Evolutionary conservation across 208 protist species (phyloP).

Genomic region (Crithidia fasciculata): DNA sequence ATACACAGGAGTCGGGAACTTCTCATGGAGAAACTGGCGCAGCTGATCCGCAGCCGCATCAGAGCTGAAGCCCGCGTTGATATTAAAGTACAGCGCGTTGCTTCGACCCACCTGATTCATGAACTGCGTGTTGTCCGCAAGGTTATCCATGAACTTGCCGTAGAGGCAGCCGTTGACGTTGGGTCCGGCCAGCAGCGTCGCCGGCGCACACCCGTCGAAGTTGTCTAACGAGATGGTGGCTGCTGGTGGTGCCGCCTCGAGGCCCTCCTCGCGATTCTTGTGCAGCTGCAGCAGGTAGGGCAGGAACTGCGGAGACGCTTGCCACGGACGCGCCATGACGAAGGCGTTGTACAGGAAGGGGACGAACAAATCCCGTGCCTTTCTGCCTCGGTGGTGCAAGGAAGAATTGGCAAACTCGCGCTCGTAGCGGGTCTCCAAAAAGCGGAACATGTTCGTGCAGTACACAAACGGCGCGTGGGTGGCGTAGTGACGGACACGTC

Average conservation of each 20-base stretch:
- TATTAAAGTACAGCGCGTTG: slow-evolving; percentile 43
- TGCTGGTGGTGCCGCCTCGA: neutral
- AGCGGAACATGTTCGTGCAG: slow-evolving; percentile 59
- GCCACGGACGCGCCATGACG: slow-evolving; percentile 62
- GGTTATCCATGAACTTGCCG: slow-evolving; percentile 31
- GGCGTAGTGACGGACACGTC: slow-evolving; percentile 41
- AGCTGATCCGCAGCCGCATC: slow-evolving; percentile 17
- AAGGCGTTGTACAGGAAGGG: slow-evolving; percentile 74
- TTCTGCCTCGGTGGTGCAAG: slow-evolving; percentile 34
- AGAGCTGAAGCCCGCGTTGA: slow-evolving; percentile 30
- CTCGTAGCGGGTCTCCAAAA: slow-evolving; percentile 43
- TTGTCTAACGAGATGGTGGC: slow-evolving; percentile 50
- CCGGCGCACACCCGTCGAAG: slow-evolving; percentile 52
- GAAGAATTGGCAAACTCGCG: slow-evolving; percentile 35
- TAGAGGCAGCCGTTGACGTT: slow-evolving; percentile 16
- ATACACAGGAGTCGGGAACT: slow-evolving; percentile 31
- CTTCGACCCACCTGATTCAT: neutral
- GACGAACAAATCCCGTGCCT: slow-evolving; percentile 37
- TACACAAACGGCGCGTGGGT: slow-evolving; percentile 70
- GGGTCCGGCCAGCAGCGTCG: slow-evolving; percentile 22
- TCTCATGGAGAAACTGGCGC: slow-evolving; percentile 19
- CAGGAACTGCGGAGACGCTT: slow-evolving; percentile 49
- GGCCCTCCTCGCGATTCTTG: neutral
- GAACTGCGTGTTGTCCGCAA: slow-evolving; percentile 7
- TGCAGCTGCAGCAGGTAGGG: slow-evolving; percentile 37